Conservation (phyloP, 495 filamentous ascomycete genomes). For the Letharia lupina region DNA sequence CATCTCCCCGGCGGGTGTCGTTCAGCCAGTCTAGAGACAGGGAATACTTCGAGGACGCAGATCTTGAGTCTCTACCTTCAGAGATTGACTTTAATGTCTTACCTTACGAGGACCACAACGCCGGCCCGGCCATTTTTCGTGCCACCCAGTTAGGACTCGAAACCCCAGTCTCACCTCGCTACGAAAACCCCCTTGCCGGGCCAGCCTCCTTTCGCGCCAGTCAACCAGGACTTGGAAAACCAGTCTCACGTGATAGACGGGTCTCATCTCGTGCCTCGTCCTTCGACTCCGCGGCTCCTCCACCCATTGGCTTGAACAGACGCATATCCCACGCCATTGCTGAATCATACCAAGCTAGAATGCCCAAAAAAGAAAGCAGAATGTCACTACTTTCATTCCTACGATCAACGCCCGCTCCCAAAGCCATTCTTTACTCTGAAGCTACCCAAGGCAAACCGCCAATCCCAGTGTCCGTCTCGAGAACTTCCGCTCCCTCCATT, state of each 20-base stretch:
- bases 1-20: neutral
- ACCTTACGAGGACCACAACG: constrained; percentile 10
- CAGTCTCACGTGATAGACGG: neutral
- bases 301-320: constrained; percentile 16
- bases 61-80: constrained; percentile 19
- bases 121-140: constrained; percentile 5
- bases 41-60: constrained; percentile 12
- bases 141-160: neutral
- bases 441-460: constrained; percentile 12
- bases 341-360: neutral
- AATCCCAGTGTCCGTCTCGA: constrained; percentile 3
- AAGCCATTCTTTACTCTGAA: constrained; percentile 14
- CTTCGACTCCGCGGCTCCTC: constrained; percentile 22
- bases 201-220: neutral
- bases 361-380: constrained; percentile 7
- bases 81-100: constrained; percentile 9
- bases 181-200: neutral
- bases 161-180: constrained; percentile 5
- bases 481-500: neutral
- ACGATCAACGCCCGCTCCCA: constrained; percentile 4
- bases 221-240: neutral
- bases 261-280: constrained; percentile 14
- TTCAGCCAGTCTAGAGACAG: neutral
- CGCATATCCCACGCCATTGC: neutral
- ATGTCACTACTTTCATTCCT: constrained; percentile 4